Evolutionary conservation across 768 basidiomycete species (phyloP).

Genomic region (Austroboletus eburneus): DNA sequence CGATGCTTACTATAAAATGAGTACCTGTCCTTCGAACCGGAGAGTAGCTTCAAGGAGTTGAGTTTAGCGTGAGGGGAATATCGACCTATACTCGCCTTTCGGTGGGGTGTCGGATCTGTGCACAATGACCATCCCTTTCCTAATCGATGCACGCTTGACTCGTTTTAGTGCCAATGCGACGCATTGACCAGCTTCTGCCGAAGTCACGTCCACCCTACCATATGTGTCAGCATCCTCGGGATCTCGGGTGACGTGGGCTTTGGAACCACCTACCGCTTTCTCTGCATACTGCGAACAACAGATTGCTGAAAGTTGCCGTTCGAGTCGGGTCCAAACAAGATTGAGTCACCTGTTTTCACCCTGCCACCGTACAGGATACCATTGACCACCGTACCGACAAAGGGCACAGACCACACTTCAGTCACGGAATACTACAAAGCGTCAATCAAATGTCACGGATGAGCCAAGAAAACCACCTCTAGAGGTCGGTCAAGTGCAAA

Average conservation of each 20-base stretch:
- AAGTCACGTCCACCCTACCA: constrained; percentile 67
- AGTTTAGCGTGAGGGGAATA: background rate
- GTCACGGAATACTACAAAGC: constrained; percentile 69
- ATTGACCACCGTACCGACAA: constrained; percentile 81
- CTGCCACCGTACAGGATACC: constrained; percentile 77
- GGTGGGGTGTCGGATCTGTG: constrained; percentile 76
- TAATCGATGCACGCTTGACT: constrained; percentile 70
- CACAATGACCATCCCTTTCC: constrained; percentile 95
- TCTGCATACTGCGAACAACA: constrained; percentile 86
- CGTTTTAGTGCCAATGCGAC: constrained; percentile 92
- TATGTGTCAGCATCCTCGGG: background rate
- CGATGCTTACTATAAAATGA: constrained; percentile 81
- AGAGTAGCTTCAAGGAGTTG: constrained; percentile 51
- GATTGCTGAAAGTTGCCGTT: constrained; percentile 84
- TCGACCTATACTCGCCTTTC: constrained; percentile 59
- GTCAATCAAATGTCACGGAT: constrained; percentile 6
- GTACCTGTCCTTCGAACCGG: constrained; percentile 89
- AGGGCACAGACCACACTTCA: constrained; percentile 85
- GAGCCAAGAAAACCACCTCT: constrained; percentile 43
- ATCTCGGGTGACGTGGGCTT: background rate
- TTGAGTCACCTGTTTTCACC: constrained; percentile 73
- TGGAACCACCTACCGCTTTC: constrained; percentile 64
- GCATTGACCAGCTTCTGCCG: constrained; percentile 93
- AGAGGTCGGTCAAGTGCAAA: constrained; percentile 77
- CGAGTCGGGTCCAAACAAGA: constrained; percentile 87